Base-by-base conservation (phyloP, 805 yeast genomes). In the Wickerhamomyces bisporus region DNA sequence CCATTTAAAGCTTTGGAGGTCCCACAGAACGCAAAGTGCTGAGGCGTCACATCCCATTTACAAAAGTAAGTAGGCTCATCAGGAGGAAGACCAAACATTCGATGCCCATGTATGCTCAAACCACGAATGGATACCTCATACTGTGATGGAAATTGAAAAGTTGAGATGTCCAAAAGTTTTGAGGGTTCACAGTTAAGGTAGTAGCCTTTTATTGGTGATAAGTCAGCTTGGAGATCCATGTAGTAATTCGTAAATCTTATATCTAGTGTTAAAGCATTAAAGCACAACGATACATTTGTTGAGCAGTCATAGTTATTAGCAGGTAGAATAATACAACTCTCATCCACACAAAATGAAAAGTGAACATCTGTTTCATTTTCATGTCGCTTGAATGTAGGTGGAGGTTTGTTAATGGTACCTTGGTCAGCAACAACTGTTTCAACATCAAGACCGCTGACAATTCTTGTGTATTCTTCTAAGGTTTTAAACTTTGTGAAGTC, bases 11-110 rank as follows among this genome's bases (percentile, higher is more conserved):
- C 70, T 4, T 49, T 40, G 0, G 79, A 65, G 9, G 69, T 61
- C 1, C 85, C 73, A 39, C 77, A 70, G 11, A 86, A 59, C 1
- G 49, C 40, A 5, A 88, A 61, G 5, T 64, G 66, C 9, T 89
- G 95, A 1, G 82, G 54, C 20, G 73, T 75, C 48, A 93, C 77
- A 42, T 83, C 89, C 98, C 98, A 93, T 42, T 85, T 81, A 52
- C 96, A 88, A 45, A 75, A 78, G 55, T 86, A 93, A 0, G 97
- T 86, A 1, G 91, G 87, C 54, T 86, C 95, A 7, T 70, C 65
- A 0, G 97, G 97, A 0, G 96, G 96, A 3, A 87, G 56, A 0
- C 98, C 98, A 65, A 87, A 87, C 80, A 89, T 79, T 52, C 98
- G 70, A 58, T 91, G 96, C 1, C 96, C 94, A 58, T 86, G 94